Base-by-base conservation (phyloP, 202 grass and related monocot species). In the Musa balbisiana region DNA sequence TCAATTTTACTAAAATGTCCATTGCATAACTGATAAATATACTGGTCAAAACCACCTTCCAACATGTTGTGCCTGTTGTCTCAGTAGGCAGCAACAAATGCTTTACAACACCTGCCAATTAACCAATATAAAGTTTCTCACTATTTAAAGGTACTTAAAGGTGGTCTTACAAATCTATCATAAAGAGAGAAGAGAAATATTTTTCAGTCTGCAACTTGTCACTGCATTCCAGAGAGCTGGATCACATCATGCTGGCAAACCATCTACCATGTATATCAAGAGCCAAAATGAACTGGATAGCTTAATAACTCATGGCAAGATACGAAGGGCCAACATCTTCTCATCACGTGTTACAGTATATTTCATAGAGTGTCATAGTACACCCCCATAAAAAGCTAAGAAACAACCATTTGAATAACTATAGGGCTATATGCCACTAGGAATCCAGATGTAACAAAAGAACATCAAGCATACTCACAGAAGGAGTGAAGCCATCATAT, bases 401-500 rank as follows among this genome's bases (percentile, higher is more conserved):
- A 43, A 43, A 43, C 33, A 43, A 43, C 33, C 33, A 43, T 43
- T 43, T 43, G 33, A 43, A 43, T 43, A 43, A 43, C 33, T 43
- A 43, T 6, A 43, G 33, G 33, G 33, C 4, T 43, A 43, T 6
- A 43, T 43, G 33, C 33, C 33, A 43, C 33, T 43, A 43, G 5
- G 33, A 43, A 43, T 43, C 5, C 33, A 43, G 33, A 43, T 43
- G 33, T 43, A 43, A 43, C 33, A 43, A 43, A 43, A 43, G 33
- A 43, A 43, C 4, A 43, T 43, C 33, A 43, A 43, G 33, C 4
- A 25, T 64, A 86, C 94, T 94, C 84, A 98, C 91, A 24, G 94
- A 98, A 58, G 94, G 94, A 16, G 53, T 85, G 79, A 98, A 98
- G n/a, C 91, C 94, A 64, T 93, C 91, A 69, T 90, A 98, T 52